Evolutionary conservation across 371 early-diverging fungal species (phyloP).

Genomic region (Syncephalis plumigaleata): DNA sequence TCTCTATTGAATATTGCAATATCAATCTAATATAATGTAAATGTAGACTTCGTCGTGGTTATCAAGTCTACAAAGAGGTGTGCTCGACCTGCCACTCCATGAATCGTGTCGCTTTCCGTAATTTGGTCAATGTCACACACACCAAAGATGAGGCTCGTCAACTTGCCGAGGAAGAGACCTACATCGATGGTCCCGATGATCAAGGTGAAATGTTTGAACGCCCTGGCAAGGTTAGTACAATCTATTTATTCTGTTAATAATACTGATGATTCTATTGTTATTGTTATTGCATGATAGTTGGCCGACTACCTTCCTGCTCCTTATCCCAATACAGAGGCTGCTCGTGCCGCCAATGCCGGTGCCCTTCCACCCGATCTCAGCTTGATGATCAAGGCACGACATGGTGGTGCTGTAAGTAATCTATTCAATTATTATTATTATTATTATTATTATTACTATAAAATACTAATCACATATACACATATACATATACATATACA

Average conservation of each 20-base stretch:
- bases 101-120: conserved; percentile 84
- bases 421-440: not conserved
- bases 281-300: too few relatives aligned
- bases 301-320: conserved; percentile 86
- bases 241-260: too few relatives aligned
- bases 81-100: conserved; percentile 95
- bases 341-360: conserved; percentile 92
- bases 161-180: conserved; percentile 86
- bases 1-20: not conserved
- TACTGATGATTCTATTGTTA: too few relatives aligned
- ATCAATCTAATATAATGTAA: not conserved
- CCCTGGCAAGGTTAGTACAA: conserved; percentile 77
- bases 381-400: conserved; percentile 89
- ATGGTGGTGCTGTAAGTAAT: conserved; percentile 63
- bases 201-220: conserved; percentile 84
- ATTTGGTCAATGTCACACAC: conserved; percentile 84
- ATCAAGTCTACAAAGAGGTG: conserved; percentile 95
- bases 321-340: conserved; percentile 95
- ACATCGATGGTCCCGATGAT: conserved; percentile 89
- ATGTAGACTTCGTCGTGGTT: conserved; percentile 91
- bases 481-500: not conserved
- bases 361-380: conserved; percentile 94
- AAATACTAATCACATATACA: not conserved
- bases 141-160: conserved; percentile 84
- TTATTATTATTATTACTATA: not conserved